Conservation (phyloP, 1,284 basidiomycete species). For the Apiotrichum siamense region DNA sequence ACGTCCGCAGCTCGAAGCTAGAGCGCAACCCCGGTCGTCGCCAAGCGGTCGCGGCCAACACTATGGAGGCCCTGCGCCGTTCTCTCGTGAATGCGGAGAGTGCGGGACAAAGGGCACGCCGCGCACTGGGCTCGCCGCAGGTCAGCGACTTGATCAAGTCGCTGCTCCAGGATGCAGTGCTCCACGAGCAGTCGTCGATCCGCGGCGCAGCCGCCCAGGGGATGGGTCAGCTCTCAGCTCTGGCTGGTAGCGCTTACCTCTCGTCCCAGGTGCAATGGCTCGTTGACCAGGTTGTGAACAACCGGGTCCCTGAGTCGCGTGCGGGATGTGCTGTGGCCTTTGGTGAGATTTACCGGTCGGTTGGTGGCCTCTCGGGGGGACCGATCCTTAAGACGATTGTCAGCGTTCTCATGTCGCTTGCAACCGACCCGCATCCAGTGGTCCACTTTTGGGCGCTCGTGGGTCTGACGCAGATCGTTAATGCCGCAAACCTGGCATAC, state of each 20-base stretch:
- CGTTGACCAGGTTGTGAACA: constrained; percentile 93
- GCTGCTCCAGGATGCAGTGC: constrained; percentile 72
- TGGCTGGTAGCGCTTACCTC: constrained; percentile 79
- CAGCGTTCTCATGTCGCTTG: constrained; percentile 90
- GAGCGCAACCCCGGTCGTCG: constrained; percentile 87
- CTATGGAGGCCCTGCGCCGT: constrained; percentile 70
- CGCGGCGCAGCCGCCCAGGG: constrained; percentile 80
- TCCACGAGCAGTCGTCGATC: constrained; percentile 72
- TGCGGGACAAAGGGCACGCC: constrained; percentile 54
- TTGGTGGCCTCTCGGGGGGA: constrained; percentile 88
- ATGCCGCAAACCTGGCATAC: constrained; percentile 87
- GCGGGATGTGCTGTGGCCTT: constrained; percentile 92
- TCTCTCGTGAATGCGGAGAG: constrained; percentile 61
- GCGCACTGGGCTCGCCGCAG: constrained; percentile 63
- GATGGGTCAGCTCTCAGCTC: constrained; percentile 76
- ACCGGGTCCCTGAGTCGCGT: constrained; percentile 85
- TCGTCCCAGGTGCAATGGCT: constrained; percentile 83
- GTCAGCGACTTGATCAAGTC: constrained; percentile 64
- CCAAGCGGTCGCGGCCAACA: constrained; percentile 78
- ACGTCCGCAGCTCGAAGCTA: constrained; percentile 66
- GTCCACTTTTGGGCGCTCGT: constrained; percentile 91
- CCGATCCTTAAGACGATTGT: constrained; percentile 94
- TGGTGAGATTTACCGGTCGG: constrained; percentile 86
- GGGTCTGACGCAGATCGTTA: constrained; percentile 79
- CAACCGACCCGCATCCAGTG: constrained; percentile 91